phyloP scores from a whole-genome alignment of 495 filamentous ascomycete species.

The Neurospora tetrasperma region DNA sequence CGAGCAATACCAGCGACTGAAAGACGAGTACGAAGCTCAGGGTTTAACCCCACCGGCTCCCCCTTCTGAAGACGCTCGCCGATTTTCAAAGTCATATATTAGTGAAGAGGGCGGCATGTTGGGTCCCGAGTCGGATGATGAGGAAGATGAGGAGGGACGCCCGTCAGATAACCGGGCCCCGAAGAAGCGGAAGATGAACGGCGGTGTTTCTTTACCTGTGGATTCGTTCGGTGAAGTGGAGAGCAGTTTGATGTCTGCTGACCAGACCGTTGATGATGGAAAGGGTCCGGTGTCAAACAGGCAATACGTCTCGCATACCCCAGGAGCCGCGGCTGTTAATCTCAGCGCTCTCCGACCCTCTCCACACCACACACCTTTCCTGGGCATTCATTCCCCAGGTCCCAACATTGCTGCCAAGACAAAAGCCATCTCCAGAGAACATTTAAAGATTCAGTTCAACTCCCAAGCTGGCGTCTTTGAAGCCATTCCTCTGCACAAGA shows the following conservation, averaged over 20 bases:
- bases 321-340: conserved; percentile 40
- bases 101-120: conserved; percentile 44
- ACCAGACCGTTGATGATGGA: conserved; percentile 12
- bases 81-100: conserved; percentile 43
- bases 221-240: background rate
- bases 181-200: conserved; percentile 30
- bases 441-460: conserved; percentile 77
- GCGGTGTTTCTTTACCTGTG: background rate
- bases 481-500: conserved; percentile 70
- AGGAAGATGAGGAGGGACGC: conserved; percentile 19
- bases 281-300: conserved; percentile 29
- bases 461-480: conserved; percentile 64
- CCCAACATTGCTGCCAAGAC: conserved; percentile 46
- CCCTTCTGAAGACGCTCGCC: conserved; percentile 27
- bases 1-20: conserved; percentile 25
- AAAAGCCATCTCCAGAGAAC: conserved; percentile 74
- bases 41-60: conserved; percentile 33
- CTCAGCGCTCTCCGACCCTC: conserved; percentile 41
- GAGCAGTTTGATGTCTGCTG: conserved; percentile 14
- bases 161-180: conserved; percentile 14
- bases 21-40: conserved; percentile 26
- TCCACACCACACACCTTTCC: conserved; percentile 57
- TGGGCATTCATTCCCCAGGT: conserved; percentile 70
- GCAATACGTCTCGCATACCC: conserved; percentile 41
- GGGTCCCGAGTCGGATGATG: conserved; percentile 38